Conservation (phyloP, 306 rosid genomes). For the Mucuna pruriens region DNA sequence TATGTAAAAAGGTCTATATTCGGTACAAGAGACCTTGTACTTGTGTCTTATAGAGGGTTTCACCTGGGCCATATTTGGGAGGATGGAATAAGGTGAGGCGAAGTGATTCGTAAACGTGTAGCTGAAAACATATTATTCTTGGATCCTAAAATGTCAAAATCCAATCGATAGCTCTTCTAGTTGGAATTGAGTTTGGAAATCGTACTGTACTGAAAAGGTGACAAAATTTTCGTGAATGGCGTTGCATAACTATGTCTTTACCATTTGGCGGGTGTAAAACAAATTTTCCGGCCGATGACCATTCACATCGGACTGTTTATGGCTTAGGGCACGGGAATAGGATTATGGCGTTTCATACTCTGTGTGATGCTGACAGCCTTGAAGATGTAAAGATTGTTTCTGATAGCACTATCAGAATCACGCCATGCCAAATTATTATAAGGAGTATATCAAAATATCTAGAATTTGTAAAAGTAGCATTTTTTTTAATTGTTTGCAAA, state of each 20-base stretch:
- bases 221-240: neutral
- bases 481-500: constrained; percentile 15
- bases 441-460: neutral
- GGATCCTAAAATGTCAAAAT: neutral
- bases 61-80: neutral
- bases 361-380: neutral
- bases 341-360: no score
- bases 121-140: neutral
- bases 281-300: no score
- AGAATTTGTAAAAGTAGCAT: neutral
- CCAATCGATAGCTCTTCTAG: neutral
- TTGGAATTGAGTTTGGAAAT: neutral
- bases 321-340: no score
- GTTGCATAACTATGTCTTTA: no score
- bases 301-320: no score
- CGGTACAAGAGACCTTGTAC: neutral
- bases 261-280: no score
- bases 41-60: neutral
- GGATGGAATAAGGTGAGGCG: neutral
- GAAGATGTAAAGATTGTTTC: neutral
- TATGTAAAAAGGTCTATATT: neutral
- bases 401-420: neutral
- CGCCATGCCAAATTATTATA: neutral
- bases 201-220: neutral
- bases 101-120: neutral